phyloP scores from a whole-genome alignment of 2,329 filamentous ascomycete species.

The Leptographium galeiforme region DNA sequence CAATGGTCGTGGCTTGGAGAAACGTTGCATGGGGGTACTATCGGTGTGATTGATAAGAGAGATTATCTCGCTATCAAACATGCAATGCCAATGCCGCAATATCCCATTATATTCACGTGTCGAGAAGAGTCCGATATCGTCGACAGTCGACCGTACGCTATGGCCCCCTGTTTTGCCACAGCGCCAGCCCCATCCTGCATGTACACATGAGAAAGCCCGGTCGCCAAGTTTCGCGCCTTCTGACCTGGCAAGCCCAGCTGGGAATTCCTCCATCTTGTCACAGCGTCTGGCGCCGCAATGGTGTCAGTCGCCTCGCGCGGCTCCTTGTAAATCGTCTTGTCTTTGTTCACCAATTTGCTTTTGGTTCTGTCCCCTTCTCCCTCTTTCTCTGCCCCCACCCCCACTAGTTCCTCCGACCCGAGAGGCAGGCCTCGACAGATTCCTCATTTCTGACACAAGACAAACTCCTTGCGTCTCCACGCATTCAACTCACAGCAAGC shows the following conservation, averaged over 20 bases:
- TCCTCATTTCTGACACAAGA: neutral
- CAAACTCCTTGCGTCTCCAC: neutral
- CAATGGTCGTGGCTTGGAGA: neutral
- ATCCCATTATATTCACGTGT: neutral
- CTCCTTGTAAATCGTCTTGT: neutral
- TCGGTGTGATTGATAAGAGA: neutral
- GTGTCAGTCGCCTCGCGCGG: neutral
- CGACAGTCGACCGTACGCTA: too few relatives aligned
- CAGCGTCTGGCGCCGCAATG: neutral
- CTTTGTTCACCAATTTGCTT: neutral
- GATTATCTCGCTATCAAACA: neutral
- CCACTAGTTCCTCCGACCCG: neutral
- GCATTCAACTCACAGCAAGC: neutral
- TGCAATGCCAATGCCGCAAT: neutral
- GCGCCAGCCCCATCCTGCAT: neutral
- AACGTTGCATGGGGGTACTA: neutral
- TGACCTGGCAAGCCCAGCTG: neutral
- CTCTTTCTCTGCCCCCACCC: neutral
- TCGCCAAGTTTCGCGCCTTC: neutral
- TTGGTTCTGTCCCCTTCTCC: neutral
- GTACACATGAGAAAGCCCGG: neutral
- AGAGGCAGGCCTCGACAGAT: neutral
- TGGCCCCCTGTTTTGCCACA: neutral
- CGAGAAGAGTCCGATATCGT: neutral
- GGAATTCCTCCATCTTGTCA: neutral